Evolutionary conservation across 1,139 yeast species (phyloP).

Genomic region (Tardiomyces depauwii): DNA sequence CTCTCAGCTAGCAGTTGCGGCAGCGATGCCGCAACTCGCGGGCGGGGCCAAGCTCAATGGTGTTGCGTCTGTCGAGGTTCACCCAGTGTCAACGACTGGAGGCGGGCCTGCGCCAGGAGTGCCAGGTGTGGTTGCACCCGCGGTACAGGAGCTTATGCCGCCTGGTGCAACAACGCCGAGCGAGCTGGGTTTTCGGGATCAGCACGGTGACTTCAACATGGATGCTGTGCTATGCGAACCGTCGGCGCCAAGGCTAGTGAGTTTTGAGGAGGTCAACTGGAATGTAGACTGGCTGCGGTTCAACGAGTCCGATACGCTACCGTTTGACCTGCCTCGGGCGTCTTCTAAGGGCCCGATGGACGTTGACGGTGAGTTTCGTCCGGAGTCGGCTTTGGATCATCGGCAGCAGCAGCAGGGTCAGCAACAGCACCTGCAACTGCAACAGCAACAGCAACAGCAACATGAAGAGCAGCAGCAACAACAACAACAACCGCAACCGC

Average conservation of each 20-base stretch:
- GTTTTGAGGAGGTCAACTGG: constrained; percentile 1
- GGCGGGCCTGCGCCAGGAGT: too few relatives aligned
- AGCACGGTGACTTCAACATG: not conserved
- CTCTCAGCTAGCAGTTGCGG: too few relatives aligned
- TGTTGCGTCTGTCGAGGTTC: too few relatives aligned
- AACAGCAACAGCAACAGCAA: too few relatives aligned
- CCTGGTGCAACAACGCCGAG: not conserved
- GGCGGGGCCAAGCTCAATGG: too few relatives aligned
- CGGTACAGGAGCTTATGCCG: not conserved
- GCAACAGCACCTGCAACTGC: not conserved
- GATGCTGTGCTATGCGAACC: not conserved
- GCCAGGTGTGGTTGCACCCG: too few relatives aligned
- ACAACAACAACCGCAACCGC: not conserved
- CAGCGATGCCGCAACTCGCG: too few relatives aligned
- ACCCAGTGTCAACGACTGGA: too few relatives aligned
- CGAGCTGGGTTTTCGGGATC: constrained; percentile 1
- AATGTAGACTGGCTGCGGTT: constrained; percentile 5
- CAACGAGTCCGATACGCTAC: not conserved
- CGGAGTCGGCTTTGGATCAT: not conserved
- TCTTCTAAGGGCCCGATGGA: not conserved
- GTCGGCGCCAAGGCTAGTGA: not conserved
- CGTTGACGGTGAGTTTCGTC: not conserved
- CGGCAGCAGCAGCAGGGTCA: not conserved
- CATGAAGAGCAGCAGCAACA: not conserved
- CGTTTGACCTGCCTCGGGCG: too few relatives aligned